phyloP scores from a whole-genome alignment of 176 grass and related monocot genomes.

The Carex littledalei region DNA sequence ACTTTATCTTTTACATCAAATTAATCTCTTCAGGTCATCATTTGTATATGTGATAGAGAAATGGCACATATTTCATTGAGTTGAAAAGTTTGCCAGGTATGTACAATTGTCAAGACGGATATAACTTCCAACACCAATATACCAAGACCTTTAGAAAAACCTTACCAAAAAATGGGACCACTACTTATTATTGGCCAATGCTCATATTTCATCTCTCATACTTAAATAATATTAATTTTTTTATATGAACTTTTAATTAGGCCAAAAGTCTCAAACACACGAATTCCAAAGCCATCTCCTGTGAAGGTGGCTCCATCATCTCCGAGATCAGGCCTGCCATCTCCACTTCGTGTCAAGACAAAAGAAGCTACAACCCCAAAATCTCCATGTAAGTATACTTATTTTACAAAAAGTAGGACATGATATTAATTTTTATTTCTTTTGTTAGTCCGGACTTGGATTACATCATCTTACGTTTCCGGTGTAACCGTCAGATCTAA shows the following conservation, averaged over 20 bases:
- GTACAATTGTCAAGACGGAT: not conserved
- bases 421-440: not conserved
- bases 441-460: not conserved
- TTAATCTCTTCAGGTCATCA: not conserved
- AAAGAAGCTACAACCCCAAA: conserved; percentile 51
- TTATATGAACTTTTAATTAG: conserved; percentile 26
- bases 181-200: not conserved
- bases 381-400: conserved; percentile 54
- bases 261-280: conserved; percentile 32
- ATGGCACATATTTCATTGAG: not conserved
- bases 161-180: not conserved
- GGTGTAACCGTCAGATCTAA: not conserved
- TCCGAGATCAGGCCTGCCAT: not conserved
- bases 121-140: not conserved
- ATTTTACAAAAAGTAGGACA: not conserved
- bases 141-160: not conserved
- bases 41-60: not conserved
- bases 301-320: conserved; percentile 37
- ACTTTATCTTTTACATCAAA: not conserved
- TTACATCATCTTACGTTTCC: not conserved
- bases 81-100: not conserved
- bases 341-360: conserved; percentile 47
- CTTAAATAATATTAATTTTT: not conserved
- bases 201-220: not conserved
- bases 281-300: conserved; percentile 37